These are phyloP conservation scores for Microascus cirrosus DNA, from an alignment of 2,329 filamentous ascomycete genomes.

Conservation along the genomic window DNA sequence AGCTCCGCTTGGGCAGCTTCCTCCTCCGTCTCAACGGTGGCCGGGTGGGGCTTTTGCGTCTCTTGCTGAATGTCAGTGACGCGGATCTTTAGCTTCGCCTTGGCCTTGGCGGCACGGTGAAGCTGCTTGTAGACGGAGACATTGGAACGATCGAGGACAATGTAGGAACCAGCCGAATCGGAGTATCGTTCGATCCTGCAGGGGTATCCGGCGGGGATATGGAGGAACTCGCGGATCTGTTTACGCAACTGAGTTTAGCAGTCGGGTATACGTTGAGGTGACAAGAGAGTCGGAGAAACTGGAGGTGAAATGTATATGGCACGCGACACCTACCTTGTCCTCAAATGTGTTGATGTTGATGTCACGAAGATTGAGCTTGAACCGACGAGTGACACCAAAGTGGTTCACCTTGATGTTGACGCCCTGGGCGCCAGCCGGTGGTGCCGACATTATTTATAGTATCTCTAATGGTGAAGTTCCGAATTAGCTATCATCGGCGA, in stretches of 20 bases:
- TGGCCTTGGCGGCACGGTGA: constrained; percentile 92
- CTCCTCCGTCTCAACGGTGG: constrained; percentile 36
- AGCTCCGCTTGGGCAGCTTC: background rate
- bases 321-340: constrained; percentile 59
- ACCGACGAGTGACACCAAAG: constrained; percentile 64
- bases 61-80: constrained; percentile 39
- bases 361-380: constrained; percentile 84
- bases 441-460: constrained; percentile 1
- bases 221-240: constrained; percentile 23
- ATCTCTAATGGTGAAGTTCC: background rate
- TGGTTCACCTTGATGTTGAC: constrained; percentile 81
- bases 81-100: constrained; percentile 89
- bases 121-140: constrained; percentile 89
- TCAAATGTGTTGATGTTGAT: constrained; percentile 65
- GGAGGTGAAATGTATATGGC: constrained; percentile 1
- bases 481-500: background rate
- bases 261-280: background rate
- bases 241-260: background rate
- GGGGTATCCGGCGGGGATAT: constrained; percentile 20
- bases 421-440: background rate
- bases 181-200: constrained; percentile 83
- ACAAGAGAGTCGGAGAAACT: background rate
- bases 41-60: constrained; percentile 18
- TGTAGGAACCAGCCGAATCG: constrained; percentile 74
- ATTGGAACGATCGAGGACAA: constrained; percentile 69